A percentile compares a stretch with the other conserved stretches of the same genome.
These are phyloP conservation scores for Pseudocercospora fuligena DNA, from an alignment of 2,329 filamentous ascomycete species.

Conservation along the genomic window DNA sequence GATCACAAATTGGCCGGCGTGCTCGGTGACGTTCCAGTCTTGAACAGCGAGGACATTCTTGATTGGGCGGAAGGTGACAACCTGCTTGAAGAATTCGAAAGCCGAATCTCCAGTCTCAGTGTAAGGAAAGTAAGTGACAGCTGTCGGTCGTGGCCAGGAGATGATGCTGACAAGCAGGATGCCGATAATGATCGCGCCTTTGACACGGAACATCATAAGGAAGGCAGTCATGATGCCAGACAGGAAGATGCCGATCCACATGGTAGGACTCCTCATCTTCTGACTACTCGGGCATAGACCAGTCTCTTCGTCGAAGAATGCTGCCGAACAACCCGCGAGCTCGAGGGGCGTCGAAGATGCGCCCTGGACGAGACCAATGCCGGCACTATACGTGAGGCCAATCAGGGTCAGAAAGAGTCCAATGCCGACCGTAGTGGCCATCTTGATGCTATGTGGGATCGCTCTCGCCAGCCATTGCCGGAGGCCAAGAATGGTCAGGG, in stretches of 20 bases:
- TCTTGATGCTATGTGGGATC: slow-evolving; percentile 83
- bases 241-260: slow-evolving; percentile 90
- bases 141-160: slow-evolving; percentile 79
- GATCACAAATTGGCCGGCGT: slow-evolving; percentile 77
- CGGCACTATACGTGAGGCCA: slow-evolving; percentile 77
- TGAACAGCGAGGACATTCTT: slow-evolving; percentile 70
- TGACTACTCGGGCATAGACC: slow-evolving; percentile 66
- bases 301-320: slow-evolving; percentile 47
- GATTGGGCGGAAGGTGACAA: slow-evolving; percentile 84
- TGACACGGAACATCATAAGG: slow-evolving; percentile 83
- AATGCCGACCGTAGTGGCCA: slow-evolving; percentile 84
- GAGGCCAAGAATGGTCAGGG: slow-evolving; percentile 76
- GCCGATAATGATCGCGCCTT: slow-evolving; percentile 82
- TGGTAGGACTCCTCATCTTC: slow-evolving; percentile 81
- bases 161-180: slow-evolving; percentile 85
- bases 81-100: slow-evolving; percentile 87
- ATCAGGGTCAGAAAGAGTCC: slow-evolving; percentile 80
- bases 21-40: slow-evolving; percentile 71
- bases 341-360: slow-evolving; percentile 70
- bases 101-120: slow-evolving; percentile 68
- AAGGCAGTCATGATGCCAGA: slow-evolving; percentile 80
- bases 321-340: slow-evolving; percentile 72
- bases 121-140: slow-evolving; percentile 81
- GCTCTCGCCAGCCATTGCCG: slow-evolving; percentile 86
- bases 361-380: slow-evolving; percentile 78